phyloP scores from a whole-genome alignment of 2,329 filamentous ascomycete genomes.

The Colletotrichum sp. region DNA sequence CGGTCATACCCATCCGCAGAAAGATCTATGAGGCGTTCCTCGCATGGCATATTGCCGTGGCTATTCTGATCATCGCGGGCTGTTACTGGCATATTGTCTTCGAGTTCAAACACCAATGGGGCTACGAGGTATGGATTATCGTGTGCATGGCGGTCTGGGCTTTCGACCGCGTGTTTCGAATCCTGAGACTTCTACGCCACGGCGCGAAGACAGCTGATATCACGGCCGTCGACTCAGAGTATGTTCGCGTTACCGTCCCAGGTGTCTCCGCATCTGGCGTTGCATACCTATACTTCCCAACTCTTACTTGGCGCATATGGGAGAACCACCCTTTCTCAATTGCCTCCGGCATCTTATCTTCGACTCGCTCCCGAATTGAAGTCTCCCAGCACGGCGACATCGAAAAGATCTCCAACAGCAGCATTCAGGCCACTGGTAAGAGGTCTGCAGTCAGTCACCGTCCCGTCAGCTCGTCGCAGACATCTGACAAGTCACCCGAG shows the following conservation, averaged over 20 bases:
- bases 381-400: neutral
- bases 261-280: conserved; percentile 27
- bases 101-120: conserved; percentile 33
- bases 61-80: conserved; percentile 35
- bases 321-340: conserved; percentile 42
- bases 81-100: conserved; percentile 34
- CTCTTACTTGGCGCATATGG: conserved; percentile 38
- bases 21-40: conserved; percentile 39
- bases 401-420: neutral
- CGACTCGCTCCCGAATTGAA: neutral
- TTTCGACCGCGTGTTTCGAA: conserved; percentile 30
- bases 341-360: neutral
- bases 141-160: conserved; percentile 35
- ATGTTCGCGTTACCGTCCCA: conserved; percentile 35
- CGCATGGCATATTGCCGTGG: conserved; percentile 33
- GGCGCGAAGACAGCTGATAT: conserved; percentile 28
- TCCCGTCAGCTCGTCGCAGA: neutral
- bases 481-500: neutral
- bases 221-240: conserved; percentile 30
- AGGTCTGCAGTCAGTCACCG: neutral
- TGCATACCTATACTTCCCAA: conserved; percentile 40
- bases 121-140: conserved; percentile 41
- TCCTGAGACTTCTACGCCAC: conserved; percentile 27
- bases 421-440: neutral
- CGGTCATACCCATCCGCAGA: conserved; percentile 31